Conservation (phyloP, 495 filamentous ascomycete species). For the Penicillium angulare region DNA sequence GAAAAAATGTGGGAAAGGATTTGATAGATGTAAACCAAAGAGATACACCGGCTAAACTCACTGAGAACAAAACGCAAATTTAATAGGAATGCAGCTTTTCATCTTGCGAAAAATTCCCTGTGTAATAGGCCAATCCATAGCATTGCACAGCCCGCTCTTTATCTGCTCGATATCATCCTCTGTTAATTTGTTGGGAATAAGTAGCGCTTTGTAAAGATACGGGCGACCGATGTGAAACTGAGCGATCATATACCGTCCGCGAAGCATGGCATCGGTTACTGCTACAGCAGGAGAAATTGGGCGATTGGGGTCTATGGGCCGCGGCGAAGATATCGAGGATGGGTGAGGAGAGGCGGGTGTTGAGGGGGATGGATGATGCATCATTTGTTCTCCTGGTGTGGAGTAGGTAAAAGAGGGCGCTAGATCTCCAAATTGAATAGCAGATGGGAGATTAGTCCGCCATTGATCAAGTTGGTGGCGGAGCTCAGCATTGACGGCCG, state of each 20-base stretch:
- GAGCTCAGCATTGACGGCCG: slow-evolving; percentile 44
- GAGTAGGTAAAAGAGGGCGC: slow-evolving; percentile 15
- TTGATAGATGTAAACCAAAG: no score
- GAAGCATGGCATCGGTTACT: slow-evolving; percentile 48
- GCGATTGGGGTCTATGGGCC: slow-evolving; percentile 18
- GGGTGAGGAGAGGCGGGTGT: slow-evolving; percentile 28
- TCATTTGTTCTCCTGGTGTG: slow-evolving; percentile 12
- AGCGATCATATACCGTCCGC: slow-evolving; percentile 43
- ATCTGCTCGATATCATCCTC: slow-evolving; percentile 48
- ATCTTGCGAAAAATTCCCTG: slow-evolving; percentile 45
- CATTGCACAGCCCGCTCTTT: slow-evolving; percentile 39
- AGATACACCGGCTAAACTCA: slow-evolving; percentile 24
- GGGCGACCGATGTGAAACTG: slow-evolving; percentile 50
- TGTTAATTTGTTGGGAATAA: slow-evolving; percentile 35
- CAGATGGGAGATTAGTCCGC: slow-evolving; percentile 43
- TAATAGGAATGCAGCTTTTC: slow-evolving; percentile 49
- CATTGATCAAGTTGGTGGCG: slow-evolving; percentile 49
- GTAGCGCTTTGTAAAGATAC: slow-evolving; percentile 49
- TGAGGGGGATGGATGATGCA: slow-evolving; percentile 24
- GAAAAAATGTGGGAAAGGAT: neutral
- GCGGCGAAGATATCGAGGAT: slow-evolving; percentile 14
- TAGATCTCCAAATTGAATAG: slow-evolving; percentile 39
- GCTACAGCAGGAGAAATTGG: slow-evolving; percentile 39
- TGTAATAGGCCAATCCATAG: slow-evolving; percentile 47
- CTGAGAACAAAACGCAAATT: slow-evolving; percentile 50